These are phyloP conservation scores for Mortierella sp. DNA, from an alignment of 371 early-diverging fungal genomes.

Conservation along the genomic window DNA sequence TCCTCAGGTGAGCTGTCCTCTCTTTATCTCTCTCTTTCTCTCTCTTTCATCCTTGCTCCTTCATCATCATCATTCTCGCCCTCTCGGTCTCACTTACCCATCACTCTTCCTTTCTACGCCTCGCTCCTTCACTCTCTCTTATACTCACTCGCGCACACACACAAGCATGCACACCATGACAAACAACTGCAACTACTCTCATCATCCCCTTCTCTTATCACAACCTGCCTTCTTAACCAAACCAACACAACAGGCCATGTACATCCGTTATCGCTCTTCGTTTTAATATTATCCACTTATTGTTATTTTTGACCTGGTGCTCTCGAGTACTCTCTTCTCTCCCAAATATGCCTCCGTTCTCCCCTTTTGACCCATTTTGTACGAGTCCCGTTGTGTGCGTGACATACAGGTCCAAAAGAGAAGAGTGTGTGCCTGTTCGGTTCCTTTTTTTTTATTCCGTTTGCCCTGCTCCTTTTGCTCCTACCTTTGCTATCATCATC, in stretches of 20 bases:
- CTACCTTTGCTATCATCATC: no score
- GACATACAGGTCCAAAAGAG: not conserved
- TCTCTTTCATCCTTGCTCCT: not conserved
- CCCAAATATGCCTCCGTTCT: no score
- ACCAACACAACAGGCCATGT: not conserved
- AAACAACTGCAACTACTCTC: not conserved
- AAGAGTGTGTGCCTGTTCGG: not conserved
- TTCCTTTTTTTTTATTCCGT: not conserved
- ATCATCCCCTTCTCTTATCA: no score
- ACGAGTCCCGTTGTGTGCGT: not conserved
- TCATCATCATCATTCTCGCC: not conserved
- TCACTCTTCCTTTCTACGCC: no score
- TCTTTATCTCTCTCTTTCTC: not conserved
- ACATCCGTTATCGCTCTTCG: not conserved
- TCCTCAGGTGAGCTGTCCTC: not conserved
- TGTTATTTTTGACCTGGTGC: not conserved
- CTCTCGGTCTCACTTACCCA: no score
- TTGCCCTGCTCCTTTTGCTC: not conserved
- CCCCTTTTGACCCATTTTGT: not conserved
- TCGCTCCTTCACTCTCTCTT: no score
- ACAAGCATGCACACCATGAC: not conserved
- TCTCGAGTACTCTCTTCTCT: not conserved
- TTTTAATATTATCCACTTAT: not conserved
- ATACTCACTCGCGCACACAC: no score
- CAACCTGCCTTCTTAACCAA: no score